Base-by-base conservation (phyloP, 129 eudicot genomes). In the Escallonia herrerae region DNA sequence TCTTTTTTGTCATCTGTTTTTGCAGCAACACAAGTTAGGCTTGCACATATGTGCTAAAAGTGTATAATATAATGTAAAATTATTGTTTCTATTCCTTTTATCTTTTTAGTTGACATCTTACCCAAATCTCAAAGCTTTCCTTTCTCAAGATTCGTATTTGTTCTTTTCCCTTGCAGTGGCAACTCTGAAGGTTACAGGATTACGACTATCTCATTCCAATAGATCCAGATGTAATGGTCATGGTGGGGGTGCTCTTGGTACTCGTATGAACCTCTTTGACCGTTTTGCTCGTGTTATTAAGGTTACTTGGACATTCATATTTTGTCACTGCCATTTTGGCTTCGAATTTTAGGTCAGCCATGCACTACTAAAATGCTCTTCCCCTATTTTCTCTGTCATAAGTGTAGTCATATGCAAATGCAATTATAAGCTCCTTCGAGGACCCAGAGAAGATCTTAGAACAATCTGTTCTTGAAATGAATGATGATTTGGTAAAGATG, bases 381-480 rank as follows among this genome's bases (percentile, higher is more conserved):
- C n/a, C n/a, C n/a, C n/a, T n/a, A 15, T 40, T 41, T 75, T 60
- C 54, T 42, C 48, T 43, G 62, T 66, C 42, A 40, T 69, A 44
- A 64, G 57, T 49, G 60, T 68, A 93, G 99, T 93, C 99, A 38
- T 93, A 93, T 78, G 99, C 99, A 66, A 89, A 80, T 83, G 95
- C 99, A 63, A 14, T 93, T 57, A 58, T 93, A 64, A 86, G 99
- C 79, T 57, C 91, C 54, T 86, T 93, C 46, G 99, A 93, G 72
- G 99, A 93, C 73, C 96, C 96, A 7, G 99, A 93, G 79, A 93
- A 93, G 77, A 93, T 93, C 72, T 75, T 93, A 86, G 99, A 93
- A 64, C 99, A 93, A 78, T 76, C 99, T 69, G 99, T 93, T 39
- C 40, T 71, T 0, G 96, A 94, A 57, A 94, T 94, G 99, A 94